Conservation (phyloP, 345 rosid genomes). For the Moricandia arvensis region DNA sequence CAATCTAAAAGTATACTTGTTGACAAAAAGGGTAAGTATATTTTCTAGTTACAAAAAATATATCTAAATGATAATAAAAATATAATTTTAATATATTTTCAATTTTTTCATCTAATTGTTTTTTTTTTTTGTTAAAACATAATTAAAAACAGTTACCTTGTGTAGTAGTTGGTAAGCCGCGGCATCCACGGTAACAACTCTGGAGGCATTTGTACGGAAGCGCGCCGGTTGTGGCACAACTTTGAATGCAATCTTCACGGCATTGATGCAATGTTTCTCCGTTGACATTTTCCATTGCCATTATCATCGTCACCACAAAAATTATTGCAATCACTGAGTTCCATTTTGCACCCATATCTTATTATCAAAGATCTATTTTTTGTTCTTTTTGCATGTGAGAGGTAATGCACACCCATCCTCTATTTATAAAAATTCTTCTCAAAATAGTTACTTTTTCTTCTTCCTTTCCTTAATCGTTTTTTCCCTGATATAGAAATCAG, state of each 20-base stretch:
- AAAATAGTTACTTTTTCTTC: too few relatives aligned
- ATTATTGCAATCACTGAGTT: not conserved
- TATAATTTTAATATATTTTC: not conserved
- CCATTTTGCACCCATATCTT: conserved; percentile 9
- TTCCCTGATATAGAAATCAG: not conserved
- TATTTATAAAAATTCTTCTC: not conserved
- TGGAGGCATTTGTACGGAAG: not conserved
- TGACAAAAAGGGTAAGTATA: not conserved
- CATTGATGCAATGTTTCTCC: not conserved
- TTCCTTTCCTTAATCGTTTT: not conserved
- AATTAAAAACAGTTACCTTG: not conserved
- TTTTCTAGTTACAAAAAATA: not conserved
- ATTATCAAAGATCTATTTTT: not conserved
- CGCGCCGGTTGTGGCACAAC: conserved; percentile 7
- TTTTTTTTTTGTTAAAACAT: too few relatives aligned
- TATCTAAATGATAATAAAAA: not conserved
- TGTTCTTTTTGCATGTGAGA: not conserved
- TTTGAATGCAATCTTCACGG: conserved; percentile 1
- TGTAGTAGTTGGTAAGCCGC: not conserved
- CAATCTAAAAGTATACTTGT: not conserved
- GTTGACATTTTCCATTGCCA: not conserved
- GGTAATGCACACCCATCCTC: not conserved
- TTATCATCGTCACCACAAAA: conserved; percentile 4
- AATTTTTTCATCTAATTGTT: not conserved
- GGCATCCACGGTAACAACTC: not conserved